These are phyloP conservation scores for Kodamaea sp. DNA, from an alignment of 1,139 yeast genomes.

Conservation along the genomic window DNA sequence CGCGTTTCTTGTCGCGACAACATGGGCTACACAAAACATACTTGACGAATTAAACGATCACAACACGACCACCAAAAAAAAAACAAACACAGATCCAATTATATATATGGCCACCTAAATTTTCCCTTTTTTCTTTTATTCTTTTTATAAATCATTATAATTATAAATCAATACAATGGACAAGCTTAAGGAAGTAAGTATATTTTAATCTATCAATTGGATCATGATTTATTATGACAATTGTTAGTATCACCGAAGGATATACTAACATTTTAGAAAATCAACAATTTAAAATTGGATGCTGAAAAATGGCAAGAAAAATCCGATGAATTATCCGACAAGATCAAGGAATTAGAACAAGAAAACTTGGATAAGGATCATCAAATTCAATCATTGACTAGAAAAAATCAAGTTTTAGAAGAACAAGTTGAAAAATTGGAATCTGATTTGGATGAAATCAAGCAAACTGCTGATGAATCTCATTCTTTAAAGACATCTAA, in stretches of 20 bases:
- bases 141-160: slow-evolving; percentile 2
- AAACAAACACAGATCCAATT: slow-evolving; percentile 2
- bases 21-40: slow-evolving; percentile 9
- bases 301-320: slow-evolving; percentile 97
- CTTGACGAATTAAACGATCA: slow-evolving; percentile 6
- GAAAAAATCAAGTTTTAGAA: slow-evolving; percentile 89
- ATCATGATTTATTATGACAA: not conserved
- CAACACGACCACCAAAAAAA: slow-evolving; percentile 4
- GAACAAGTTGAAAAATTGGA: slow-evolving; percentile 89
- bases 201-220: not conserved
- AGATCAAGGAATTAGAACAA: slow-evolving; percentile 87
- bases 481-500: slow-evolving; percentile 84
- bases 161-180: slow-evolving; percentile 31
- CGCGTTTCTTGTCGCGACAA: not conserved
- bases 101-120: slow-evolving; percentile 1
- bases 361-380: slow-evolving; percentile 90
- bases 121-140: slow-evolving; percentile 2
- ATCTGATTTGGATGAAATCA: slow-evolving; percentile 70
- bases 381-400: slow-evolving; percentile 87
- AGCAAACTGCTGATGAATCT: slow-evolving; percentile 90
- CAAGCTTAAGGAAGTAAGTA: slow-evolving; percentile 52
- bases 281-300: slow-evolving; percentile 86
- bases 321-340: slow-evolving; percentile 79
- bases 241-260: slow-evolving; percentile 1
- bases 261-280: slow-evolving; percentile 52